Evolutionary conservation across 139 green algal genomes (phyloP), one percentile per base, ranked within the genome.

Genomic region (Nannochloris sp.): DNA sequence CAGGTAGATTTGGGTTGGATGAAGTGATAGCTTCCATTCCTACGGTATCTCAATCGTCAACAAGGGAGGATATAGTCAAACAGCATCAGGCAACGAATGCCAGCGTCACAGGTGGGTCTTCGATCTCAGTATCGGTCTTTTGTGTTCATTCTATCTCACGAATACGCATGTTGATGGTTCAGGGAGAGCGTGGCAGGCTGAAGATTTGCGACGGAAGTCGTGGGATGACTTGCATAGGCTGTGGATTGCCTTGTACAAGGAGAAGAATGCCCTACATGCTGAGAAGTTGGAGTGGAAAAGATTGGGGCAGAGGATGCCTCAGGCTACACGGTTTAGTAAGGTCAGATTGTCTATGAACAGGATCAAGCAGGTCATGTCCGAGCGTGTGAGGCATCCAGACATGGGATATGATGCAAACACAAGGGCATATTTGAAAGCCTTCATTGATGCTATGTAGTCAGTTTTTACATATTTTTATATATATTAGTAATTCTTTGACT

Each of bases 161-260:
- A 0, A 28, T 28, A 23, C 33, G 0, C 33, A 13, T 40, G 33
- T 13, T 40, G 33, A 40, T 40, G 48, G 17, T 64, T 70, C 75
- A 84, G 85, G 85, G 1, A 72, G 80, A 1, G 61, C 56, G 0
- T 92, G 85, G 85, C 5, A 78, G 49, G 86, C 85, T 29, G 49
- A 17, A 13, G 85, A 92, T 62, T 62, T 92, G 62, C 48, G 85
- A 37, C 46, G 58, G n/a, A 93, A 93, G 67, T 80, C 66, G 6
- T 89, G 79, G 70, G 79, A 89, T 49, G 85, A 92, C 61, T 72
- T 92, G 17, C 85, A 92, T 67, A 81, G 75, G 53, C 81, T 92
- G 0, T 92, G 85, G 76, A 85, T 81, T 64, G 81, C 90, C 30
- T 68, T 88, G 57, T 65, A 89, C 30, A 91, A 86, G 70, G 85